A percentile compares a stretch with the other conserved stretches of the same genome.
Evolutionary conservation across 2,329 filamentous ascomycete species (phyloP).

Genomic region (Elsinoe batatas): DNA sequence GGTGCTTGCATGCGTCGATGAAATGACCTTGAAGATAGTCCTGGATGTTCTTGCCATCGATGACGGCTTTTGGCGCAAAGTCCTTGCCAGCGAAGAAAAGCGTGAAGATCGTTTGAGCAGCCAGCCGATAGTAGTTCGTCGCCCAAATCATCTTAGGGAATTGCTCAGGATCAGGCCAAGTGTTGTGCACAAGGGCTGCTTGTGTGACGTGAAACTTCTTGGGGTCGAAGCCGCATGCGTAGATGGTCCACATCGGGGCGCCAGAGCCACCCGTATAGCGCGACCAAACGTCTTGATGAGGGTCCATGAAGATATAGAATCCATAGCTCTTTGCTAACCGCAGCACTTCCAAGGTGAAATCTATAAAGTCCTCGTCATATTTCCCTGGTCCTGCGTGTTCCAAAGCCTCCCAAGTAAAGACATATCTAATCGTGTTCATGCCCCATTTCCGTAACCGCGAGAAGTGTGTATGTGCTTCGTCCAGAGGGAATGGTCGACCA

Average conservation of each 20-base stretch:
- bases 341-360: constrained; percentile 78
- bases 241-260: constrained; percentile 94
- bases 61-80: constrained; percentile 92
- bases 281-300: constrained; percentile 98
- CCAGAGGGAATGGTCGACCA: constrained; percentile 68
- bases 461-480: constrained; percentile 81
- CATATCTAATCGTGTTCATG: constrained; percentile 91
- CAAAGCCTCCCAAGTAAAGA: constrained; percentile 99
- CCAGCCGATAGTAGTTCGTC: constrained; percentile 86
- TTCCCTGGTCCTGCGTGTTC: constrained; percentile 81
- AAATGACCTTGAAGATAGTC: constrained; percentile 89
- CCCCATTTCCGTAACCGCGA: constrained; percentile 76
- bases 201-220: constrained; percentile 75
- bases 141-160: constrained; percentile 99
- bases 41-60: constrained; percentile 91
- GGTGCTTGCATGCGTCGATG: constrained; percentile 64
- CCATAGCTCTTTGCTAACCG: constrained; percentile 79
- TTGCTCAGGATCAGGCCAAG: constrained; percentile 69
- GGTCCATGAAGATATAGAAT: constrained; percentile 97
- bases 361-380: constrained; percentile 90
- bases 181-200: constrained; percentile 90
- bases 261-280: constrained; percentile 89
- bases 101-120: constrained; percentile 83
- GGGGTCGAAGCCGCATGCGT: constrained; percentile 86
- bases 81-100: constrained; percentile 84